Percentiles rank a stretch among this genome's conserved stretches.
Evolutionary conservation across 225 moss, liverwort and hornwort species (phyloP).

Genomic region (Sphagnum tenellum): DNA sequence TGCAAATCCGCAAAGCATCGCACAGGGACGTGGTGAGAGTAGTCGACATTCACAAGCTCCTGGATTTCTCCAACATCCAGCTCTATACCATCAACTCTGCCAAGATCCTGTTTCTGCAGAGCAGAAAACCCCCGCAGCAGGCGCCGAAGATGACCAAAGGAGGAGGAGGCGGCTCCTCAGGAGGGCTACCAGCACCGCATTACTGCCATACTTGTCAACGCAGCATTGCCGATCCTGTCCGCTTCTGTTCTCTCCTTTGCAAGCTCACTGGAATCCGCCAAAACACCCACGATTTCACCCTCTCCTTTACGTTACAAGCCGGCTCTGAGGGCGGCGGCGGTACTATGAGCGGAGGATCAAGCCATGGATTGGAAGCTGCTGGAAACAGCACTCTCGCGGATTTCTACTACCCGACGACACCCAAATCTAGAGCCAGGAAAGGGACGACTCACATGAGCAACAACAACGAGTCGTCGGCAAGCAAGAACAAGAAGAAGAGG

Average conservation of each 20-base stretch:
- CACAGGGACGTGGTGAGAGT: constrained; percentile 7
- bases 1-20: constrained; percentile 6
- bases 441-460: too few relatives aligned
- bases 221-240: constrained; percentile 6
- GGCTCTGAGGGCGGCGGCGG: neutral
- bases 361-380: too few relatives aligned
- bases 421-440: neutral
- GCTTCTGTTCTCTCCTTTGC: constrained; percentile 8
- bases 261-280: constrained; percentile 4
- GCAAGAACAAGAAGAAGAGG: neutral
- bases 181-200: neutral
- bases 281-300: neutral
- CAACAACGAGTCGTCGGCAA: too few relatives aligned
- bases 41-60: constrained; percentile 2
- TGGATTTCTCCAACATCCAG: constrained; percentile 5
- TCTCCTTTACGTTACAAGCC: neutral
- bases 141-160: constrained; percentile 4
- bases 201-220: constrained; percentile 3
- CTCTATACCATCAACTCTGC: constrained; percentile 7
- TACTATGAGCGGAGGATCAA: too few relatives aligned
- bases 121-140: neutral
- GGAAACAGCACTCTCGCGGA: neutral
- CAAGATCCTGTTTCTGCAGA: constrained; percentile 9
- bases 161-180: too few relatives aligned
- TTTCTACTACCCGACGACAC: neutral